phyloP scores from a whole-genome alignment of 2,329 filamentous ascomycete species.

The Ciborinia camelliae region DNA sequence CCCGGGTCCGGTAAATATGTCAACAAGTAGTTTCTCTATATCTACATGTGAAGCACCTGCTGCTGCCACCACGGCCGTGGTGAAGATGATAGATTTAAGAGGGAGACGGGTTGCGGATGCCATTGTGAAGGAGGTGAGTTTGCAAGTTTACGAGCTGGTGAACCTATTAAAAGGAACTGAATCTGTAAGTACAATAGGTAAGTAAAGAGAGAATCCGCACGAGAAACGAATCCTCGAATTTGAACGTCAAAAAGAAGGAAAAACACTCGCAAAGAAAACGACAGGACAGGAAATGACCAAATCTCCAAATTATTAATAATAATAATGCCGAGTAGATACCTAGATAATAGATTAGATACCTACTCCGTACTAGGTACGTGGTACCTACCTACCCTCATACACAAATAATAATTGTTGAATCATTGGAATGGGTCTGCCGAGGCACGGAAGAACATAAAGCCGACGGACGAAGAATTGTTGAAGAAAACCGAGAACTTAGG shows the following conservation, averaged over 20 bases:
- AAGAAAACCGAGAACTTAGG: background rate
- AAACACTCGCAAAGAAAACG: background rate
- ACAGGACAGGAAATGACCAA: background rate
- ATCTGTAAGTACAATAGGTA: background rate
- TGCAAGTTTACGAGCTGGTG: background rate
- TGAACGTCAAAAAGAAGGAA: background rate
- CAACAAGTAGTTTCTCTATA: constrained; percentile 25
- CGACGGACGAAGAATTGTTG: background rate
- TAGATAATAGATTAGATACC: too few species aligned
- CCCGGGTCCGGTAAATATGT: constrained; percentile 35
- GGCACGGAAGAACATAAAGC: constrained; percentile 10
- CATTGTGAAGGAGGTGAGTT: constrained; percentile 25
- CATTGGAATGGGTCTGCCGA: constrained; percentile 5
- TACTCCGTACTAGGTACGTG: too few species aligned
- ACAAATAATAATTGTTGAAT: background rate
- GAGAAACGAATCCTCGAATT: background rate
- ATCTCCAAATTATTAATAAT: background rate
- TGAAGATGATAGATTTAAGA: constrained; percentile 32
- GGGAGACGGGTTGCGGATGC: constrained; percentile 36
- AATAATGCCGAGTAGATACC: background rate
- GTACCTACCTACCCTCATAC: too few species aligned
- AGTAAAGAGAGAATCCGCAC: background rate
- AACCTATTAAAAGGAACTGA: background rate
- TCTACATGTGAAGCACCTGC: constrained; percentile 30
- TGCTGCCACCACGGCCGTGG: constrained; percentile 24